Conservation (phyloP, 2,329 filamentous ascomycete genomes). For the Penicillium verrucosum region DNA sequence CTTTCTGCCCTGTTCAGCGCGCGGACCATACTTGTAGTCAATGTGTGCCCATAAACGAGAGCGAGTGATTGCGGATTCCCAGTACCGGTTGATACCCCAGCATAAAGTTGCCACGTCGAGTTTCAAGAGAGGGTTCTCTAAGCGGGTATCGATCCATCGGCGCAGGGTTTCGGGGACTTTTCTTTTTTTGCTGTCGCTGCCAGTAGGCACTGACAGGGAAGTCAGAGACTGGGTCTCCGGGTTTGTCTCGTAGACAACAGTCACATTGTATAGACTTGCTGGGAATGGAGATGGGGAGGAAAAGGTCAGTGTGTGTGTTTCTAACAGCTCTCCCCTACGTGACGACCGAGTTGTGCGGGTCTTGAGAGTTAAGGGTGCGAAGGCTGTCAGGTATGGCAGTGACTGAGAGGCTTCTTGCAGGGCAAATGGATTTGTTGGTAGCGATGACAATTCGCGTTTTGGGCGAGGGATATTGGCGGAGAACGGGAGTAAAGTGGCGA, state of each 20-base stretch:
- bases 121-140: slow-evolving; percentile 35
- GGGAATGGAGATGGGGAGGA: slow-evolving; percentile 39
- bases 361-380: slow-evolving; percentile 63
- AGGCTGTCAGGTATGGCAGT: slow-evolving; percentile 66
- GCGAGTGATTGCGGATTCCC: slow-evolving; percentile 39
- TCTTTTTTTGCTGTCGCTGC: slow-evolving; percentile 14
- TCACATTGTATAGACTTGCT: slow-evolving; percentile 31
- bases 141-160: slow-evolving; percentile 35
- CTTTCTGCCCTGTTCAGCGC: slow-evolving; percentile 13
- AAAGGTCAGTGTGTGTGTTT: slow-evolving; percentile 37
- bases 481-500: slow-evolving; percentile 44
- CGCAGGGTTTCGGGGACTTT: slow-evolving; percentile 31
- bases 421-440: slow-evolving; percentile 64
- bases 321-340: slow-evolving; percentile 21
- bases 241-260: slow-evolving; percentile 36
- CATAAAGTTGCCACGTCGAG: slow-evolving; percentile 42
- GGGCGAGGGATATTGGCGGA: slow-evolving; percentile 27
- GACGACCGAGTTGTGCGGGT: slow-evolving; percentile 29
- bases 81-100: slow-evolving; percentile 43
- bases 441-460: slow-evolving; percentile 32
- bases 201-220: slow-evolving; percentile 30
- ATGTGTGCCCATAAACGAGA: slow-evolving; percentile 39
- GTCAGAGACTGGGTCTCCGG: slow-evolving; percentile 34
- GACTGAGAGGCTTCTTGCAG: slow-evolving; percentile 54
- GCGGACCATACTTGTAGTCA: slow-evolving; percentile 23